Evolutionary conservation across 176 grass and related monocot species (phyloP), one percentile per base, ranked within the genome.

Genomic region (Eleusine indica): DNA sequence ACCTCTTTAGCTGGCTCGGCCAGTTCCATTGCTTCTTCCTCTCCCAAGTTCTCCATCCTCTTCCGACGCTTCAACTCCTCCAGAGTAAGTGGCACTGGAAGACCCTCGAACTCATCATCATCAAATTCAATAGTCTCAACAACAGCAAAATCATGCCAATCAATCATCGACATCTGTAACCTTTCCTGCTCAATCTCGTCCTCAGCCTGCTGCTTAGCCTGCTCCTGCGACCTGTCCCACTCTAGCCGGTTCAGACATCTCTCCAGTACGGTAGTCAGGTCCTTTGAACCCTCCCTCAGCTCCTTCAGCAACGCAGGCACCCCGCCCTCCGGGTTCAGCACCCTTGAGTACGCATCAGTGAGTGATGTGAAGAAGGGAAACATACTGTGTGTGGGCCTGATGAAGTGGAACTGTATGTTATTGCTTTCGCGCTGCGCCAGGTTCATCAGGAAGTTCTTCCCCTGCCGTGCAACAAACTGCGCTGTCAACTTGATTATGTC

Each of bases 131-230:
- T 99, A 3, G 85, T 90, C 88, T 99, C 96, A 0, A 99, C 96
- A 2, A 98, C 93, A 62, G 90, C 91, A 73, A 96, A 99, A 79
- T 94, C 96, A 63, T 99, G 96, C 96, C 96, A 99, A 78, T 99
- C 96, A 30, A 99, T 99, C 96, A 99, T 94, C 0, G 93, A 90
- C 96, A 99, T 99, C 21, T 90, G 91, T 66, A 87, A 74, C 74
- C 93, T 82, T 56, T 99, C 96, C 81, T 94, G 93, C 77, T 99
- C 96, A 1, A 99, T 81, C 49, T 99, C 96, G 54, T 99, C 91
- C 91, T 99, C 96, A 7, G 96, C 96, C 47, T 87, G 87, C 77
- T 92, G 96, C 83, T 89, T 90, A 4, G 91, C 96, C 41, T 99
- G 93, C 78, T 99, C 96, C 77, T 99, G 96, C 11, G 93, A 94